Evolutionary conservation across 2,329 filamentous ascomycete genomes (phyloP), one percentile per base, ranked within the genome.

Genomic region (Lachnellula subtilissima): DNA sequence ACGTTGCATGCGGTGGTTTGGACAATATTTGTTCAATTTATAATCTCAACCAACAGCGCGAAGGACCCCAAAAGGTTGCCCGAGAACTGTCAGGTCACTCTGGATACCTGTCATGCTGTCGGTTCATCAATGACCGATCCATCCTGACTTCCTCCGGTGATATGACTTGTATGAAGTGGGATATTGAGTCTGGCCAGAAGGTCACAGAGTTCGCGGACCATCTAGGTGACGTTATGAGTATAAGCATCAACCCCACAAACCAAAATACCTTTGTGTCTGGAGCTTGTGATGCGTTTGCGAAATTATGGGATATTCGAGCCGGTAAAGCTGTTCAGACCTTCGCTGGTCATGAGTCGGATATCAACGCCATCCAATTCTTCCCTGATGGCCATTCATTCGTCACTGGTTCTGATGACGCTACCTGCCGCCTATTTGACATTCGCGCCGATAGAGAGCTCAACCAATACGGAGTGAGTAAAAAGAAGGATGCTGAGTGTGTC

Each of bases 21-120:
- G 94, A 99, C 77, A 99, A 99, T 76, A 97, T 99, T 72, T 97
- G 94, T 82, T 97, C 93, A 68, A 97, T 99, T 73, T 99, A 99
- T 81, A 99, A 97, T 75, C 84, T 99, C 61, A 97, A 96, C 63
- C 91, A 94, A 63, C 84, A 85, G 72, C 85, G 93, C 68, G 94
- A 99, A 74, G 94, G 93, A n/a, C 94, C 94, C 9, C 97, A 94
- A 47, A 89, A 94, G 61, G 94, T 97, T 61, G 93, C 93, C 62
- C 87, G 93, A 64, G 94, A 99, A 76, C 81, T 99, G 49, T 97
- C 94, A 35, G 94, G 94, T 45, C 94, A 99, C 73, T 96, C 93
- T 46, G 94, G 94, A 50, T 99, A 99, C 70, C 84, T 99, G 46
- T 96, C 91, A 22, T 99, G 94, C 87, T 97, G 94, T 74, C 88